Evolutionary conservation across 2,329 filamentous ascomycete genomes (phyloP).

Genomic region (Paracamarosporium sp.): DNA sequence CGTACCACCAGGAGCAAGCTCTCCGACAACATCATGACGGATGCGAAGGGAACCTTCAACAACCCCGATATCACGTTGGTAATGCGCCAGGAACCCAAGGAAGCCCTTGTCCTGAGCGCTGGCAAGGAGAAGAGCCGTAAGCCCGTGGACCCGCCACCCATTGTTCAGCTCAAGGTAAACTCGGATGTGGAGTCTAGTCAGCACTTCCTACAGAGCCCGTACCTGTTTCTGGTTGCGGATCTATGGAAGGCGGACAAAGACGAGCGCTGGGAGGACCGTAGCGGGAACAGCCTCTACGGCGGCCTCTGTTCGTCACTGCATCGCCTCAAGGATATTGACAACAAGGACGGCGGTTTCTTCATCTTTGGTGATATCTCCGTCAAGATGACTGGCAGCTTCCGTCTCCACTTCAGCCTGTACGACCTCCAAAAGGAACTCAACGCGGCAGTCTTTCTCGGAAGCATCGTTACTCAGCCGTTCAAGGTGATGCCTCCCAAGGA

Average conservation of each 20-base stretch:
- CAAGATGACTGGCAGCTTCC: constrained; percentile 73
- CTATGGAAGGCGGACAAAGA: constrained; percentile 58
- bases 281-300: constrained; percentile 67
- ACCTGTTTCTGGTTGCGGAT: constrained; percentile 67
- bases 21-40: background rate
- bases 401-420: constrained; percentile 79
- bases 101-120: constrained; percentile 68
- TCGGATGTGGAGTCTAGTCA: constrained; percentile 61
- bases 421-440: constrained; percentile 64
- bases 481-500: constrained; percentile 67
- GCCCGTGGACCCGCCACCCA: constrained; percentile 86
- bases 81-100: constrained; percentile 71
- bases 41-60: background rate
- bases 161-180: constrained; percentile 72
- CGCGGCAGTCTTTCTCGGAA: constrained; percentile 48
- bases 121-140: constrained; percentile 85
- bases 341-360: constrained; percentile 82
- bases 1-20: background rate
- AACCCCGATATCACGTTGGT: constrained; percentile 64
- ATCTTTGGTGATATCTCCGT: constrained; percentile 90
- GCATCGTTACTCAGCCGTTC: constrained; percentile 71
- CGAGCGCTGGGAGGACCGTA: constrained; percentile 50
- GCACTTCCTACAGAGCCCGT: constrained; percentile 70
- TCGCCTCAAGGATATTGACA: constrained; percentile 78
- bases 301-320: constrained; percentile 82